Conservation (phyloP, 2,329 filamentous ascomycete species). For the Sporothrix variecibatus region DNA sequence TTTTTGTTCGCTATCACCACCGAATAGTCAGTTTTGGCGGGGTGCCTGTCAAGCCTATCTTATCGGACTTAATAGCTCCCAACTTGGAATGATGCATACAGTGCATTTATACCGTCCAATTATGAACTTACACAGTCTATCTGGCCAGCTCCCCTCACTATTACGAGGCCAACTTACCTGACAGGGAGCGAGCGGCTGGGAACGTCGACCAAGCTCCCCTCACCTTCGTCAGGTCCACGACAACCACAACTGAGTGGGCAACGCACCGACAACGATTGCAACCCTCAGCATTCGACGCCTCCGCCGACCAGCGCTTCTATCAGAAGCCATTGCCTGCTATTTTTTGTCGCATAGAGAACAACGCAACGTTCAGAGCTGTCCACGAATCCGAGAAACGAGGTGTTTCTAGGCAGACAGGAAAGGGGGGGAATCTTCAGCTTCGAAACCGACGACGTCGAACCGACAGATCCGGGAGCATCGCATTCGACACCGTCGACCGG, state of each 20-base stretch:
- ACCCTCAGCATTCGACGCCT: neutral
- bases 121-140: neutral
- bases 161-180: slow-evolving; percentile 6
- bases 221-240: slow-evolving; percentile 1
- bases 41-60: neutral
- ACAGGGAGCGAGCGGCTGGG: neutral
- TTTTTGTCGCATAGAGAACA: neutral
- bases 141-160: neutral
- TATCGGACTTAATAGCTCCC: slow-evolving; percentile 10
- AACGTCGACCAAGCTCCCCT: slow-evolving; percentile 14
- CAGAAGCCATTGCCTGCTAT: neutral
- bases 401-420: slow-evolving; percentile 19
- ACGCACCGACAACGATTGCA: neutral
- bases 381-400: neutral
- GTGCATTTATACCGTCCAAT: slow-evolving; percentile 10
- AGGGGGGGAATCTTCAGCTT: neutral
- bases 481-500: neutral
- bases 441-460: neutral
- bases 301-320: neutral
- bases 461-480: neutral
- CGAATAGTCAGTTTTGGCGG: neutral
- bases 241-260: slow-evolving; percentile 2
- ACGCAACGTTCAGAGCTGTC: neutral
- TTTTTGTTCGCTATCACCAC: neutral
- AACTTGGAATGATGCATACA: neutral